Base-by-base conservation (phyloP, 1,284 basidiomycete species). In the Austroboletus niveus region DNA sequence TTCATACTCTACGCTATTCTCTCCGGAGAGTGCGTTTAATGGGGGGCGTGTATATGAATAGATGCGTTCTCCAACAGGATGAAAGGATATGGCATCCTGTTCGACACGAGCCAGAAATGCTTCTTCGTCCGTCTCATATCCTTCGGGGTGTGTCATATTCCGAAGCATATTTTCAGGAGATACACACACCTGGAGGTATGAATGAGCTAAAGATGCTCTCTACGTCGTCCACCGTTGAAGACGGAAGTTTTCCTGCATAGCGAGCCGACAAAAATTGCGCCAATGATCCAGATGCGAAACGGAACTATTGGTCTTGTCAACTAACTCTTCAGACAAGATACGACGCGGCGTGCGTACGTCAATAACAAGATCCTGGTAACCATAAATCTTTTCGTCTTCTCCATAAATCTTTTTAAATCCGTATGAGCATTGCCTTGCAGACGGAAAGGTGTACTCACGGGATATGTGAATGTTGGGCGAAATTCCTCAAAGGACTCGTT, bases 331-430 rank as follows among this genome's bases (percentile, higher is more conserved):
- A 32, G 45, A 35, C 46, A 53, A 29, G 50, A 43, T 45, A 32
- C 9, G 42, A 35, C 10, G 10, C 29, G 48, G 31, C 11, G 20
- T 39, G 72, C 86, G 60, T 65, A 95, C 93, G 68, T 95, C 83
- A 60, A 97, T 87, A 32, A 79, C 71, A 49, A 98, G 75, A 62
- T 86, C 85, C 56, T 84, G 79, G 73, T 98, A 99, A 3, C 96
- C 96, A 69, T 96, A 99, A 60, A 99, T 89, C 71, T 88, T 95
- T 75, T 99, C 94, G 51, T 96, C 90, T 63, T 98, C 92, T 48
- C 96, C 96, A 66, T 89, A 98, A 69, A 98, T 94, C 81, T 91
- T 51, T 39, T 5, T 17, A 22, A 36, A 35, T 22, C 27, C 11
- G 34, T 68, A 24, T 62, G 45, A 38, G 45, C 20, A 41, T 29